Conservation (phyloP, 495 filamentous ascomycete species). For the Xylaria palmicola region DNA sequence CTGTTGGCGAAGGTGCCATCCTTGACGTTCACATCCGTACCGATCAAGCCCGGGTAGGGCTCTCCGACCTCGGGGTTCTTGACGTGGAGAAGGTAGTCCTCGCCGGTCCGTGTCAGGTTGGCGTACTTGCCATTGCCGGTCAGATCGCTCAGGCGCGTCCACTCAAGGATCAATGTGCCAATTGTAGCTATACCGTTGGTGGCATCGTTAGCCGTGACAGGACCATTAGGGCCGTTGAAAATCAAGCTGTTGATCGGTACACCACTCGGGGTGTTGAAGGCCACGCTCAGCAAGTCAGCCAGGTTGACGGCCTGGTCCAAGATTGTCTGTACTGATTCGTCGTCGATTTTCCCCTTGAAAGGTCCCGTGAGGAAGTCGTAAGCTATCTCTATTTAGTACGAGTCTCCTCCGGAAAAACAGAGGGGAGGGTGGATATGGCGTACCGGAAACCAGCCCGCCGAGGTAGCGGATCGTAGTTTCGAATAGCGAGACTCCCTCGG, state of each 20-base stretch:
- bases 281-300: slow-evolving; percentile 70
- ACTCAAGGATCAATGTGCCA: slow-evolving; percentile 78
- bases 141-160: slow-evolving; percentile 79
- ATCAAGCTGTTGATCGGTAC: slow-evolving; percentile 73
- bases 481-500: slow-evolving; percentile 67
- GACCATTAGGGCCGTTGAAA: slow-evolving; percentile 48
- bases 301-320: slow-evolving; percentile 67
- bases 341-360: slow-evolving; percentile 48
- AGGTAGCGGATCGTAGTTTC: slow-evolving; percentile 91
- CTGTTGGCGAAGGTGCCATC: slow-evolving; percentile 68
- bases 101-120: slow-evolving; percentile 62
- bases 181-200: slow-evolving; percentile 71
- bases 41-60: slow-evolving; percentile 78
- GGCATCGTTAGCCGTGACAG: slow-evolving; percentile 43
- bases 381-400: slow-evolving; percentile 37
- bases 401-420: too few relatives aligned
- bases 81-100: slow-evolving; percentile 71
- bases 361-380: slow-evolving; percentile 80
- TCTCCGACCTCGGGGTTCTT: slow-evolving; percentile 56
- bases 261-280: slow-evolving; percentile 74
- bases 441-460: slow-evolving; percentile 69
- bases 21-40: slow-evolving; percentile 61
- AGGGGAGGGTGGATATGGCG: not conserved
- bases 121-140: slow-evolving; percentile 67
- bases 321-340: slow-evolving; percentile 52